phyloP scores from a whole-genome alignment of 2,329 filamentous ascomycete genomes.

The Dothidotthia symphoricarpi region DNA sequence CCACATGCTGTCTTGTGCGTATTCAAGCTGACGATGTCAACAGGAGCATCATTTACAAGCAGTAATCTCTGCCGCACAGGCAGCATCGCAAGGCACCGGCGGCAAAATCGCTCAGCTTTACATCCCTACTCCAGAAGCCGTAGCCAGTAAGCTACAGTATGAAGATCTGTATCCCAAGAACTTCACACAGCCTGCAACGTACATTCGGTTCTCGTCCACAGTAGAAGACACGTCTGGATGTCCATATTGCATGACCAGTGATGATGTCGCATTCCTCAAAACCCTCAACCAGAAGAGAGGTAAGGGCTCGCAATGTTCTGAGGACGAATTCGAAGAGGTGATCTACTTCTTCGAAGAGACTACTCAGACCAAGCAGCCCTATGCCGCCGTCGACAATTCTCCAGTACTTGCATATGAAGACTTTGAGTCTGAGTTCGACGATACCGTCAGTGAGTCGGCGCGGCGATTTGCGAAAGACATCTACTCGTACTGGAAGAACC shows the following conservation, averaged over 20 bases:
- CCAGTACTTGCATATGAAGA: slow-evolving; percentile 63
- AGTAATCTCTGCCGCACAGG: slow-evolving; percentile 65
- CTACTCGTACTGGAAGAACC: slow-evolving; percentile 85
- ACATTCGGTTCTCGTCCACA: slow-evolving; percentile 96
- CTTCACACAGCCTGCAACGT: slow-evolving; percentile 83
- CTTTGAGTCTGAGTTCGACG: slow-evolving; percentile 64
- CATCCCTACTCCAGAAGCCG: slow-evolving; percentile 66
- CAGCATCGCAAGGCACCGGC: slow-evolving; percentile 53
- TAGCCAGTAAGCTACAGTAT: slow-evolving; percentile 70
- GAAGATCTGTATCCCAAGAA: slow-evolving; percentile 77
- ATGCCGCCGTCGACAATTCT: slow-evolving; percentile 83
- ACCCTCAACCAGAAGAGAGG: slow-evolving; percentile 77
- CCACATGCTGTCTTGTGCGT: no score
- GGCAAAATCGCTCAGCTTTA: slow-evolving; percentile 63
- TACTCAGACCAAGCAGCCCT: slow-evolving; percentile 78
- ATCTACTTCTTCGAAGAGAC: slow-evolving; percentile 95
- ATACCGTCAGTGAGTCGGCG: slow-evolving; percentile 54
- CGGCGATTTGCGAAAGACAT: slow-evolving; percentile 69
- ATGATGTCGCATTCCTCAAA: slow-evolving; percentile 83
- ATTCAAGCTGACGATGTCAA: slow-evolving; percentile 16
- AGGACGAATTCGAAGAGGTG: slow-evolving; percentile 89
- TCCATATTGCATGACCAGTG: slow-evolving; percentile 90
- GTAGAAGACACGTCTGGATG: slow-evolving; percentile 92
- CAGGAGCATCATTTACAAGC: slow-evolving; percentile 96
- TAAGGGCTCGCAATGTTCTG: slow-evolving; percentile 65